phyloP scores from a whole-genome alignment of 331 rosid species.

The Cucumis variabilis region DNA sequence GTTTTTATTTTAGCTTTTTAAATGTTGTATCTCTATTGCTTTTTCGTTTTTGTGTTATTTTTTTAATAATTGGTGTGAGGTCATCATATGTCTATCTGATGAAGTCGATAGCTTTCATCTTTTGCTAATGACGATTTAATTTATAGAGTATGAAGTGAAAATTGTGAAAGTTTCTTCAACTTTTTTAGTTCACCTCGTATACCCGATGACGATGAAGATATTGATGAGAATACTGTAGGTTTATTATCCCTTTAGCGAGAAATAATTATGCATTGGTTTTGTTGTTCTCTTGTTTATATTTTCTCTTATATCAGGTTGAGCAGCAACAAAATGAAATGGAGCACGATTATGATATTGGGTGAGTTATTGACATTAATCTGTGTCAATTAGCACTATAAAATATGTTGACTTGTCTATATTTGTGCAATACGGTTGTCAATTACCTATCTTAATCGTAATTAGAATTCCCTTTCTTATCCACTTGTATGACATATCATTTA shows the following conservation, averaged over 20 bases:
- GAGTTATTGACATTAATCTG: conserved; percentile 33
- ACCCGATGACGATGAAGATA: conserved; percentile 72
- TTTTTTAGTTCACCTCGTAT: conserved; percentile 84
- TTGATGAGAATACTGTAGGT: conserved; percentile 78
- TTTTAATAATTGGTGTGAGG: neutral
- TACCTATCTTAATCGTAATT: conserved; percentile 82
- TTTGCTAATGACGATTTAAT: neutral
- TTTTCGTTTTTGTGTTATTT: neutral
- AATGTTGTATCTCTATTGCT: neutral
- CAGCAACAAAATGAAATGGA: conserved; percentile 83
- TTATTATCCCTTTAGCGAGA: neutral
- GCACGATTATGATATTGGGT: conserved; percentile 91
- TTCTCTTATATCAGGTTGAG: conserved; percentile 57
- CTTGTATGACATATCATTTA: neutral
- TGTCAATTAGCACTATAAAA: neutral
- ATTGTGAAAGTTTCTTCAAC: conserved; percentile 86
- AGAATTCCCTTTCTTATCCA: conserved; percentile 41
- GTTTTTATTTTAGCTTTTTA: neutral
- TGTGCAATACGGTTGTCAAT: conserved; percentile 38
- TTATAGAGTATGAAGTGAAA: conserved; percentile 26
- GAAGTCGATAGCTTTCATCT: neutral
- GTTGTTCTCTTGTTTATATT: neutral
- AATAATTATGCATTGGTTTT: neutral
- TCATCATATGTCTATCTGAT: neutral
- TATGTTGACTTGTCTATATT: neutral